These are phyloP conservation scores for Larix kaempferi DNA, from an alignment of 75 land plant species.

Conservation along the genomic window DNA sequence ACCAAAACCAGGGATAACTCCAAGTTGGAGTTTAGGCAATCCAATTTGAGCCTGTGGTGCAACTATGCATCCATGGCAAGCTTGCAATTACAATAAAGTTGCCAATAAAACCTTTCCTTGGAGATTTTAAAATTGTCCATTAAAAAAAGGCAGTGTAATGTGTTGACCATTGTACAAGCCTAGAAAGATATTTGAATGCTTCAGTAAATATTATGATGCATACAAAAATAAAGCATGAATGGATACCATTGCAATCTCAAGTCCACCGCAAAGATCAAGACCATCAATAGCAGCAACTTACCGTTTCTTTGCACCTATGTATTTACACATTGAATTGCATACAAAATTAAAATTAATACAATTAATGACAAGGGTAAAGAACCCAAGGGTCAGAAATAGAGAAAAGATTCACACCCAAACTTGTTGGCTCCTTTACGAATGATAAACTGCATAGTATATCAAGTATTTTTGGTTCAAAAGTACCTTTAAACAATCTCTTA, in stretches of 20 bases:
- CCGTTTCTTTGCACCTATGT: conserved; percentile 79
- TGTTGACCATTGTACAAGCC: not conserved
- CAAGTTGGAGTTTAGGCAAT: conserved; percentile 94
- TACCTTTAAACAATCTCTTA: conserved; percentile 84
- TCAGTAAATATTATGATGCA: not conserved
- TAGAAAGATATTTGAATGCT: not conserved
- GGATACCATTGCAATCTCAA: conserved; percentile 95
- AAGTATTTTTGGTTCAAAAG: not conserved
- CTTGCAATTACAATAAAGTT: conserved; percentile 35
- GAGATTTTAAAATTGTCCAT: not conserved
- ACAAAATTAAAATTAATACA: not conserved
- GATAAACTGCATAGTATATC: not conserved
- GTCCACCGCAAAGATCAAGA: conserved; percentile 93
- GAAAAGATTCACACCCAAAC: not conserved
- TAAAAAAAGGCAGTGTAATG: not conserved
- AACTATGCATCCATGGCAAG: conserved; percentile 91
- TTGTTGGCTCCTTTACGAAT: not conserved
- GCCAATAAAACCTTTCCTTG: not conserved
- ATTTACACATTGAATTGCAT: not conserved
- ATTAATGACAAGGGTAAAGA: not conserved
- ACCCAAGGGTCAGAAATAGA: not conserved
- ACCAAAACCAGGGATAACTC: conserved; percentile 96
- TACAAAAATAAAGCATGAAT: not conserved
- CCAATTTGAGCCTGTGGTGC: conserved; percentile 83
- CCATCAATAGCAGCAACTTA: conserved; percentile 98